Percentiles rank a stretch among this genome's conserved stretches.
phyloP scores from a whole-genome alignment of 441 rosid species.

The Populus trichocarpa region DNA sequence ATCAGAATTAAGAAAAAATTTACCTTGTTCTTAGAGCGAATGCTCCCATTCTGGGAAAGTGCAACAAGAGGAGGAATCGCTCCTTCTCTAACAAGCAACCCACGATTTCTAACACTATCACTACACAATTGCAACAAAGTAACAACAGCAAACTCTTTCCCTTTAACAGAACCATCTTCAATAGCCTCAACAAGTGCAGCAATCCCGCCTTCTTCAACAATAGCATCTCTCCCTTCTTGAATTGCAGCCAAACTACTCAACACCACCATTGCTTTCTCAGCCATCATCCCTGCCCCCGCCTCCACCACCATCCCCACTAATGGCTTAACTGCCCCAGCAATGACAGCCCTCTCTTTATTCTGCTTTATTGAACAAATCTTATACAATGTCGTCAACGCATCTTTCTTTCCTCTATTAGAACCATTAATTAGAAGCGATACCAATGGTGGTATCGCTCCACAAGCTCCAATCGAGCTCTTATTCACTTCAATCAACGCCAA shows the following conservation, averaged over 20 bases:
- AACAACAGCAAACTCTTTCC: constrained; percentile 78
- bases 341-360: constrained; percentile 85
- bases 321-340: constrained; percentile 82
- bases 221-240: constrained; percentile 64
- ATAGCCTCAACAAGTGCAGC: constrained; percentile 83
- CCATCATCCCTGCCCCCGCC: constrained; percentile 67
- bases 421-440: constrained; percentile 72
- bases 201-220: constrained; percentile 83
- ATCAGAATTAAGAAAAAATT: neutral
- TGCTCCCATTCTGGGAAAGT: constrained; percentile 68
- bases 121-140: constrained; percentile 74
- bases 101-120: constrained; percentile 68
- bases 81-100: constrained; percentile 86
- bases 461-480: constrained; percentile 74
- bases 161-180: constrained; percentile 82
- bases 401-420: constrained; percentile 74
- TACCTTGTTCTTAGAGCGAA: constrained; percentile 80
- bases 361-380: constrained; percentile 69
- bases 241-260: constrained; percentile 70
- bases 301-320: constrained; percentile 67
- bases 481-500: constrained; percentile 73
- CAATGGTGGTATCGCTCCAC: constrained; percentile 83
- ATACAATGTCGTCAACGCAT: constrained; percentile 82
- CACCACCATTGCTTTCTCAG: constrained; percentile 93
- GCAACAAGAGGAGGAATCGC: constrained; percentile 96